Base-by-base conservation (phyloP, 2,329 filamentous ascomycete species). In the Venturia aucupariae region DNA sequence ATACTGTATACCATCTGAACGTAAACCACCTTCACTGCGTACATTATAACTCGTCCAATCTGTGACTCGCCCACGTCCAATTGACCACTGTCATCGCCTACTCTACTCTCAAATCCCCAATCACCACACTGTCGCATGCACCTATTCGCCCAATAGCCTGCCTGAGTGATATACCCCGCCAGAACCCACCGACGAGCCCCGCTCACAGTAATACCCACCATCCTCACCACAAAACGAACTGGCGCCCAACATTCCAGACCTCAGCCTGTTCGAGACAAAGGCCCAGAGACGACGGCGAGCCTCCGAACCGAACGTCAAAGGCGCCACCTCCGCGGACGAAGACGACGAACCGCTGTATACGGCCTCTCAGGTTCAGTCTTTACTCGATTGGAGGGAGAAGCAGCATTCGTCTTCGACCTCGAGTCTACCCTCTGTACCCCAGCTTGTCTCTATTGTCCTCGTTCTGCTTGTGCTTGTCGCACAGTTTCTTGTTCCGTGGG, bases 401-500 rank as follows among this genome's bases (percentile, higher is more conserved):
- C 41, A 51, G 39, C 59, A 15, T 4, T 32, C 35, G 24, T 27
- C 42, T n/a, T 48, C 39, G 19, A 32, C 11, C 19, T 27, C 41
- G n/a, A 27, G 7, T n/a, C 30, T 19, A 62, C 66, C 65, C 35
- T 65, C 66, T 44, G 51, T 64, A 35, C 65, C 68, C 67, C 65
- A 67, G 60, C 61, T 70, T 27, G 42, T 72, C 67, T 70, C 71
- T 66, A 65, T 72, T 61, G 69, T 72, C 63, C 68, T 75, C 60
- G 67, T 76, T 27, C 54, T 75, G 61, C 69, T 75, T 67, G 72
- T 72, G 65, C 71, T 76, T 57, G 68, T 68, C 65, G 67, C 71
- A 66, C 73, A 72, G 67, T 68, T 75, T 66, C 69, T 75, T 66
- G 70, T 71, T 69, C 74, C 74, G 68, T 73, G 71, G 68, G 71